Base-by-base conservation (phyloP, 768 basidiomycete species). In the Naganishia antarctica region DNA sequence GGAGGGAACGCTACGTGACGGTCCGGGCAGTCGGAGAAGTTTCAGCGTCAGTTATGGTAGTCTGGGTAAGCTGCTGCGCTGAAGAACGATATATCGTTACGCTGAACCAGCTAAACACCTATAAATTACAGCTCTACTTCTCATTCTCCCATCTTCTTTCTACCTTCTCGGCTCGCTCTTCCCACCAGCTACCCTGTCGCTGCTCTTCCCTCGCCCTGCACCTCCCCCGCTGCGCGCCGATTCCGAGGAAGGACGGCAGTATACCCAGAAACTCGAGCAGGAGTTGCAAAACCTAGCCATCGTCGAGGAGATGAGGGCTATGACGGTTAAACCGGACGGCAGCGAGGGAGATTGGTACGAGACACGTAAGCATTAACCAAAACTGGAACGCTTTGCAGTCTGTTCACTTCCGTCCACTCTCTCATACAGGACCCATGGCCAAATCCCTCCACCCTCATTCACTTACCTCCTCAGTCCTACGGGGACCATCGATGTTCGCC, bases 401-500 rank as follows among this genome's bases (percentile, higher is more conserved):
- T n/a, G n/a, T n/a, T n/a, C n/a, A n/a, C n/a, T n/a, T n/a, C n/a
- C n/a, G n/a, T n/a, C n/a, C n/a, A n/a, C n/a, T n/a, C n/a, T n/a
- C 13, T 23, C 23, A n/a, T 21, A 1, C 51, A 68, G 15, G 34
- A 44, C 28, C 45, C 34, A 51, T 34, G 16, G 63, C 59, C 3
- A 58, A 48, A 40, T 21, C 44, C 4, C 43, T 64, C 46, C 60
- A 66, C 58, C 61, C 75, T 80, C 82, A 99, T 77, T 88, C 84
- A 66, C 80, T 99, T 51, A 89, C 90, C 0, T 85, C 86, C 2
- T 91, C 91, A 4, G 82, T 90, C 0, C 80, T 99, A n/a, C 80
- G 86, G 28, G 94, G 92, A 1, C 91, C 92, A 0, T 90, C 90
- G 2, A 88, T 85, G 75, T 82, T 99, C 2, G 90, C 91, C 0